These are phyloP conservation scores for Botrytis tulipae DNA, from an alignment of 2,329 filamentous ascomycete species.

Conservation along the genomic window DNA sequence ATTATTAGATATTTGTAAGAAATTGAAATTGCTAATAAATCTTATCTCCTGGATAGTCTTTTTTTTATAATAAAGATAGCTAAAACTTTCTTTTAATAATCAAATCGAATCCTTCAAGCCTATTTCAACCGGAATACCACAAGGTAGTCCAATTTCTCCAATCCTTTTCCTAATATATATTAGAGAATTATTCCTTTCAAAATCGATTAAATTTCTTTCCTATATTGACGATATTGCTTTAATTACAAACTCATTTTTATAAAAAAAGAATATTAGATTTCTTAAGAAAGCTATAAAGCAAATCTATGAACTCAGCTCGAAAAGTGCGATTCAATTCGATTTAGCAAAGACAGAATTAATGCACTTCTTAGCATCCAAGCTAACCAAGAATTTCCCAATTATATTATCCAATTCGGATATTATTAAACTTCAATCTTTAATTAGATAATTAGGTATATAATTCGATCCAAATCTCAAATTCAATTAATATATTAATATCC, in stretches of 20 bases:
- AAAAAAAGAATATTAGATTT: background rate
- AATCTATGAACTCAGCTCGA: background rate
- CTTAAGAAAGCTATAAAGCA: background rate
- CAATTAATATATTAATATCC: background rate
- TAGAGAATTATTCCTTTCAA: background rate
- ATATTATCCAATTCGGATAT: background rate
- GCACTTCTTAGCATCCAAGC: background rate
- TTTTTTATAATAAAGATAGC: background rate
- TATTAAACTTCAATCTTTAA: background rate
- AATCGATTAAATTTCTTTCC: no score
- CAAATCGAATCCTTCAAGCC: background rate
- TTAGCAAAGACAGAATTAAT: background rate
- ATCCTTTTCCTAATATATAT: background rate
- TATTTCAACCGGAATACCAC: background rate
- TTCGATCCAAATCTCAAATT: background rate
- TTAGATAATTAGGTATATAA: background rate
- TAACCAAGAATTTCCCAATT: background rate
- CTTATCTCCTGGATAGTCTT: background rate
- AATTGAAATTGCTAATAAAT: background rate
- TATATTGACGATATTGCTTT: background rate
- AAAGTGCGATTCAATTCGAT: background rate
- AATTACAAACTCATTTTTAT: background rate
- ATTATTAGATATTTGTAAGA: conserved; percentile 10
- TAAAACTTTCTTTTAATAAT: background rate
- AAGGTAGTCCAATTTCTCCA: background rate